Evolutionary conservation across 371 early-diverging fungal genomes (phyloP).

Genomic region (Phascolomyces articulosus): DNA sequence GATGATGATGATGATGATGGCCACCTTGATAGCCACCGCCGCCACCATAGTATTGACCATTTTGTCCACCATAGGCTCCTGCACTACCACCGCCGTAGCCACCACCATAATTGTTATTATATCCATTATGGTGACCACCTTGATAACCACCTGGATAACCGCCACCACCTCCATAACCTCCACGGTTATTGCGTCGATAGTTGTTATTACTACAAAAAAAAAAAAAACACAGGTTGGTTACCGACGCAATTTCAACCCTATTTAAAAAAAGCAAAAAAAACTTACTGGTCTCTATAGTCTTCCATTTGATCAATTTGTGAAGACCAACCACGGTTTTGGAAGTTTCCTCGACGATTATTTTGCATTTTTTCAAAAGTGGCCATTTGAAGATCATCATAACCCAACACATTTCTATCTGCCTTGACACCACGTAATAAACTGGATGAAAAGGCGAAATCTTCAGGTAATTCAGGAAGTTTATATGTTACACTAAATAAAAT

Average conservation of each 20-base stretch:
- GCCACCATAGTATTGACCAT: no score
- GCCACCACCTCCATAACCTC: conserved; percentile 9
- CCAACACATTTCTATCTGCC: conserved; percentile 39
- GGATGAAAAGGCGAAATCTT: conserved; percentile 46
- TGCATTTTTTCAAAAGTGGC: conserved; percentile 54
- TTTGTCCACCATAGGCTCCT: conserved; percentile 3
- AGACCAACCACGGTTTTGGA: conserved; percentile 5
- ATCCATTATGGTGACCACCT: neutral
- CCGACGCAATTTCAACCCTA: no score
- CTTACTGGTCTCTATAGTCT: conserved; percentile 41
- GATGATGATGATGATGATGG: neutral
- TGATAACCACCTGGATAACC: neutral
- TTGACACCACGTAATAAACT: conserved; percentile 58
- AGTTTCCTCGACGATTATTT: conserved; percentile 17
- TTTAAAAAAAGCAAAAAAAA: neutral
- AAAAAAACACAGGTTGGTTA: neutral
- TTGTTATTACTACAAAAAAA: conserved; percentile 1
- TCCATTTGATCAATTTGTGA: conserved; percentile 59
- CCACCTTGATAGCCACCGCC: neutral
- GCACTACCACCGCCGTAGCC: conserved; percentile 11
- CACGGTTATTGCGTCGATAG: conserved; percentile 3
- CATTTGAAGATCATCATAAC: conserved; percentile 56
- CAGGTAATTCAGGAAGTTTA: conserved; percentile 44
- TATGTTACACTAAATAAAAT: conserved; percentile 52
- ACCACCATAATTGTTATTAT: conserved; percentile 8